Conservation (phyloP, 2,329 filamentous ascomycete species). For the Emmonsia crescens region DNA sequence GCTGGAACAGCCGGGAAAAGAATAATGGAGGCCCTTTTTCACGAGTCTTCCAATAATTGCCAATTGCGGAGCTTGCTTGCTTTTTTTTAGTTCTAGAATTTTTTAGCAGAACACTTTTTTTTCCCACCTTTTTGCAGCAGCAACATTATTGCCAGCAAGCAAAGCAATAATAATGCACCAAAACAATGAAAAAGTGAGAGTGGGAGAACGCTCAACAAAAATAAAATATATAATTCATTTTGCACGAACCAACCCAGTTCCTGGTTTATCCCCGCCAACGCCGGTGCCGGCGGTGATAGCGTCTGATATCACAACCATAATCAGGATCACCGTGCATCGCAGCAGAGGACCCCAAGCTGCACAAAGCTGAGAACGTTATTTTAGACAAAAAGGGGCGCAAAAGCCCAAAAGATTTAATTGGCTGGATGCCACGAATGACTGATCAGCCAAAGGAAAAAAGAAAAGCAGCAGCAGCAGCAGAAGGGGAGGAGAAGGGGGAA, state of each 20-base stretch:
- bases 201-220: not conserved
- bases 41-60: not conserved
- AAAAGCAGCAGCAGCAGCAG: not conserved
- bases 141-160: not conserved
- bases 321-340: not conserved
- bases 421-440: not conserved
- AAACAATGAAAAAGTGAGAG: not conserved
- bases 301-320: not conserved
- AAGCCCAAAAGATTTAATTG: not conserved
- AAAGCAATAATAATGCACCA: not conserved
- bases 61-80: not conserved
- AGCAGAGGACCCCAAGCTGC: not conserved
- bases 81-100: not conserved
- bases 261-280: not conserved
- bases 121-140: not conserved
- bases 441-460: not conserved
- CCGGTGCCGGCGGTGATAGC: not conserved
- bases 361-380: not conserved
- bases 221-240: too few species aligned
- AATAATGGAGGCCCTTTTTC: not conserved
- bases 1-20: not conserved
- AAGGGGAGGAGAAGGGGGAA: not conserved
- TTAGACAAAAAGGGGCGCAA: not conserved
- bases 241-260: too few species aligned
- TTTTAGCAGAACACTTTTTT: not conserved